A percentile compares a stretch with the other conserved stretches of the same genome.
These are phyloP conservation scores for Bathelium albidoporum DNA, from an alignment of 495 filamentous ascomycete genomes.

Conservation along the genomic window DNA sequence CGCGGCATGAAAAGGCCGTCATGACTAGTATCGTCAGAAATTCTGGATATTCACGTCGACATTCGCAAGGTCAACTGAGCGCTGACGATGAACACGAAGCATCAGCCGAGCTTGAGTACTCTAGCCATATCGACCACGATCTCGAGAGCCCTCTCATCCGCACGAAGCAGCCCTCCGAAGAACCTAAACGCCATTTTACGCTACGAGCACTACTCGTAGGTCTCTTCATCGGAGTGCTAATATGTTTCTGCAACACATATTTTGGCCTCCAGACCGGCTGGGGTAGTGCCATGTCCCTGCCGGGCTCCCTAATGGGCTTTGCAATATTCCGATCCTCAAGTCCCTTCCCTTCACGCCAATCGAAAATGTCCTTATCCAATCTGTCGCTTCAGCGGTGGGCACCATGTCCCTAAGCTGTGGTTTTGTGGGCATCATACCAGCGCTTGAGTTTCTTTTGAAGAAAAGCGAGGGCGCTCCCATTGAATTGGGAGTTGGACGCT, in stretches of 20 bases:
- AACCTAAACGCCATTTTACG: conserved; percentile 52
- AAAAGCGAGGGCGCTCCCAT: conserved; percentile 34
- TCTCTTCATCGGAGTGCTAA: conserved; percentile 69
- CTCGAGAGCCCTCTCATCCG: neutral
- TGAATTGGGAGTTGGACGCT: conserved; percentile 55
- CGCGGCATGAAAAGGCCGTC: neutral
- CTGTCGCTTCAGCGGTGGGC: conserved; percentile 82
- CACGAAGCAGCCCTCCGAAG: neutral
- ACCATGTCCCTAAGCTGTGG: conserved; percentile 93
- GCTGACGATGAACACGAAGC: neutral
- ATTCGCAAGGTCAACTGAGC: neutral
- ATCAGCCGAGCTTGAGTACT: neutral
- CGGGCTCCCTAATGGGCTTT: conserved; percentile 84
- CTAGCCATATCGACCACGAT: neutral
- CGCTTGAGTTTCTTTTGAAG: conserved; percentile 70
- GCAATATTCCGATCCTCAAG: conserved; percentile 60
- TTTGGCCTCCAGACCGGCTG: conserved; percentile 94
- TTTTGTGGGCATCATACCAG: conserved; percentile 84
- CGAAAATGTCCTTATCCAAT: conserved; percentile 93
- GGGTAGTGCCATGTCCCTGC: conserved; percentile 76
- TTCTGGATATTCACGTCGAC: neutral
- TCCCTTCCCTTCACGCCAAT: conserved; percentile 79
- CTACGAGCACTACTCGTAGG: conserved; percentile 67
- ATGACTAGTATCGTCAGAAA: neutral
- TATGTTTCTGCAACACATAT: conserved; percentile 91